Conservation (phyloP, 2,329 filamentous ascomycete species). For the Conoideocrella luteorostrata region DNA sequence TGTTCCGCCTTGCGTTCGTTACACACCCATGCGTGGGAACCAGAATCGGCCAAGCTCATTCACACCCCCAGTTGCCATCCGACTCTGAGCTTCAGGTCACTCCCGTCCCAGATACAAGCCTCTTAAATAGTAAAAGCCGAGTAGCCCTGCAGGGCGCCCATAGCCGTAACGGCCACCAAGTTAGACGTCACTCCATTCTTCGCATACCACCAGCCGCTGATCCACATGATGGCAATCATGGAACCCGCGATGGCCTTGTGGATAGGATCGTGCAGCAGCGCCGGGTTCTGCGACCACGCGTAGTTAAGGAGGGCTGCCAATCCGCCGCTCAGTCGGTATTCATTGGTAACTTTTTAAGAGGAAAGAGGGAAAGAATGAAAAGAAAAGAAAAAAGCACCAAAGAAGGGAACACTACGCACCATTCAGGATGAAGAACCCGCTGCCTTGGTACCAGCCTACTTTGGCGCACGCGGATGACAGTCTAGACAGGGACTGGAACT, state of each 20-base stretch:
- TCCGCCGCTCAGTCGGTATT: background rate
- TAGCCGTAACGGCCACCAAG: slow-evolving; percentile 6
- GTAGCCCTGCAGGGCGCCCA: slow-evolving; percentile 12
- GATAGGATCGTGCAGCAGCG: slow-evolving; percentile 9
- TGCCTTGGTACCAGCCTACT: slow-evolving; percentile 13
- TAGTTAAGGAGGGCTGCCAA: slow-evolving; percentile 12
- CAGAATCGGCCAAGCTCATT: no score
- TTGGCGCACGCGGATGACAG: slow-evolving; percentile 9
- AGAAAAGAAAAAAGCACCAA: background rate
- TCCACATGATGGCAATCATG: slow-evolving; percentile 12
- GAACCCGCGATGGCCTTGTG: slow-evolving; percentile 10
- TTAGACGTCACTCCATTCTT: slow-evolving; percentile 9
- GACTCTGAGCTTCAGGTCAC: no score
- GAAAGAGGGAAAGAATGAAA: background rate
- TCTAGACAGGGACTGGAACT: slow-evolving; percentile 10
- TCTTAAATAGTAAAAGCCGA: slow-evolving; percentile 7
- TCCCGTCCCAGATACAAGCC: background rate
- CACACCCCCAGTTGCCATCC: no score
- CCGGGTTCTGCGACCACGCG: slow-evolving; percentile 12
- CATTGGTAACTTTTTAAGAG: background rate
- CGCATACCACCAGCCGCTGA: slow-evolving; percentile 10
- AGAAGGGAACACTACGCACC: slow-evolving; percentile 7
- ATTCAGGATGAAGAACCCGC: slow-evolving; percentile 11
- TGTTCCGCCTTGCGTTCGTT: no score
- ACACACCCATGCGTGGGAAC: no score